A percentile compares a stretch with the other conserved stretches of the same genome.
These are phyloP conservation scores for Xylaria venustula DNA, from an alignment of 495 filamentous ascomycete genomes.

Conservation along the genomic window DNA sequence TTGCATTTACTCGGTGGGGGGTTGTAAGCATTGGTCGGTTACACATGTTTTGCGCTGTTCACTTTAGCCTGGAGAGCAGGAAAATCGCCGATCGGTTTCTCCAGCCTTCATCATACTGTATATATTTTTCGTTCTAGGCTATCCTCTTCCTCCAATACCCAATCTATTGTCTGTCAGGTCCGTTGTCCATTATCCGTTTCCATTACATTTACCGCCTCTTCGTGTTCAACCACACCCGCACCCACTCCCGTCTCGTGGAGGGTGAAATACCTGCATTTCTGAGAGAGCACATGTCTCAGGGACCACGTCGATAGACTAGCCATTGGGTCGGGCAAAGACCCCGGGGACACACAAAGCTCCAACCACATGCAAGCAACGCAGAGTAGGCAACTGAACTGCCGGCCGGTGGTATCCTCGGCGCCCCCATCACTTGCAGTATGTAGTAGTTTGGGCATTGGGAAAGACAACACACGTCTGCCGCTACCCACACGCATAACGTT, in stretches of 20 bases:
- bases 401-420: slow-evolving; percentile 14
- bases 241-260: neutral
- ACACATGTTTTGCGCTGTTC: slow-evolving; percentile 19
- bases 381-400: slow-evolving; percentile 13
- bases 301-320: neutral
- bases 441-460: neutral
- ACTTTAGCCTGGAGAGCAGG: slow-evolving; percentile 47
- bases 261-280: neutral
- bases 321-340: neutral
- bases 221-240: neutral
- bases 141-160: slow-evolving; percentile 31
- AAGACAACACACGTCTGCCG: neutral
- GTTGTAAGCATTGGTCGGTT: neutral
- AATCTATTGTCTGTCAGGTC: no score
- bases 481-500: slow-evolving; percentile 7
- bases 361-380: neutral
- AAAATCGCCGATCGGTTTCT: slow-evolving; percentile 6
- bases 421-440: slow-evolving; percentile 9
- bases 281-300: slow-evolving; percentile 63
- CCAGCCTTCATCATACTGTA: slow-evolving; percentile 1
- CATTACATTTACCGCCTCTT: neutral
- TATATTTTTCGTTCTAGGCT: slow-evolving; percentile 8
- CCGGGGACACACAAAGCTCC: neutral
- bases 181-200: no score
- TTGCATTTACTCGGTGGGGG: slow-evolving; percentile 24